Percentiles rank a stretch among this genome's conserved stretches.
Evolutionary conservation across 2,329 filamentous ascomycete species (phyloP).

Genomic region (Colletotrichum endophyticum): DNA sequence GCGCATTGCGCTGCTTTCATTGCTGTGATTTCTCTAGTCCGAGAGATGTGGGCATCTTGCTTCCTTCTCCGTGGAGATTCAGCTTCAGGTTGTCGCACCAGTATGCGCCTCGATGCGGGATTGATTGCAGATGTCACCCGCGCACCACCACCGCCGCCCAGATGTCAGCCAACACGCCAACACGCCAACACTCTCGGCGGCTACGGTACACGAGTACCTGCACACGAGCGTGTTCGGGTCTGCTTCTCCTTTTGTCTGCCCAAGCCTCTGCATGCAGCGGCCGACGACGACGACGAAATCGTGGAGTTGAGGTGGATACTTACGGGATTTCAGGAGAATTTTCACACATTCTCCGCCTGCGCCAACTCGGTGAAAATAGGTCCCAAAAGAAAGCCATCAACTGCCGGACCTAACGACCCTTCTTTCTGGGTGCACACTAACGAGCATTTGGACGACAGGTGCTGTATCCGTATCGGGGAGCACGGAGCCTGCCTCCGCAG

Average conservation of each 20-base stretch:
- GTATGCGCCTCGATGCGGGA: background rate
- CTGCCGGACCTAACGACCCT: background rate
- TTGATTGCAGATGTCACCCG: background rate
- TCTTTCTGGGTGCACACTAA: background rate
- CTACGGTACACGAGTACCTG: background rate
- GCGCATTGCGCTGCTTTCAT: background rate
- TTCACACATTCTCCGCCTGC: background rate
- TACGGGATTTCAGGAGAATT: background rate
- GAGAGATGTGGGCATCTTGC: background rate
- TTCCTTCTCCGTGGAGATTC: background rate
- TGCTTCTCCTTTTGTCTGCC: background rate
- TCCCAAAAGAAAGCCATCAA: background rate
- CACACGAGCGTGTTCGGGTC: background rate
- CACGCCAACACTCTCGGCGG: background rate
- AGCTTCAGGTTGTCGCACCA: slow-evolving; percentile 11
- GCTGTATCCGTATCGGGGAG: background rate
- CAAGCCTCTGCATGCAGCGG: background rate
- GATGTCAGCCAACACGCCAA: background rate
- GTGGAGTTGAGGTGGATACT: background rate
- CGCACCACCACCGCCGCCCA: background rate
- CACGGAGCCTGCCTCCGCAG: background rate
- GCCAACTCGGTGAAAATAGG: background rate
- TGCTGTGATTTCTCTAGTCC: background rate
- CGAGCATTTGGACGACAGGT: background rate
- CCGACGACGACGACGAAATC: background rate